Percentiles rank a stretch among this genome's conserved stretches.
These are phyloP conservation scores for Psilocybe azurescens DNA, from an alignment of 768 basidiomycete species.

Conservation along the genomic window DNA sequence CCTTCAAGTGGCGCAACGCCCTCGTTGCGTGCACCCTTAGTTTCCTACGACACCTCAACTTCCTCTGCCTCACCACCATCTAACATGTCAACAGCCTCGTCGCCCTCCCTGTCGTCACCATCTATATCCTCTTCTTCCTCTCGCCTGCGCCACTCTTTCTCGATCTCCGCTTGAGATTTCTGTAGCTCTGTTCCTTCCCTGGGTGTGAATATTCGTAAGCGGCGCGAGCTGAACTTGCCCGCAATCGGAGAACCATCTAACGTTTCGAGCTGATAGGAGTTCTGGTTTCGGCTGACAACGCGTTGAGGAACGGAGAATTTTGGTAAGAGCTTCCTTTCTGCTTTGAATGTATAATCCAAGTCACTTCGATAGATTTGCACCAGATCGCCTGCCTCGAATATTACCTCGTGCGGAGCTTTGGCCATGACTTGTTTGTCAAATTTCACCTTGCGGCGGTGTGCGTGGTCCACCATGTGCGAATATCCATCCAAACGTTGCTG, in stretches of 20 bases:
- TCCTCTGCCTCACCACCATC: too few relatives aligned
- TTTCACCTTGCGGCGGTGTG: slow-evolving; percentile 25
- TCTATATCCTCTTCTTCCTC: too few relatives aligned
- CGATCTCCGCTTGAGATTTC: too few relatives aligned
- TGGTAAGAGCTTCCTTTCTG: slow-evolving; percentile 16
- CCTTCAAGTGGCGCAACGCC: too few relatives aligned
- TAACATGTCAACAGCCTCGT: too few relatives aligned
- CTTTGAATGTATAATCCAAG: slow-evolving; percentile 16
- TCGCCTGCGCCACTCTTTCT: too few relatives aligned
- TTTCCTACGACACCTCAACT: too few relatives aligned
- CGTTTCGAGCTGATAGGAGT: slow-evolving; percentile 20
- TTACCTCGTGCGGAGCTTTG: slow-evolving; percentile 20
- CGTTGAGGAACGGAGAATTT: slow-evolving; percentile 20
- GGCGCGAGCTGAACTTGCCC: slow-evolving; percentile 17
- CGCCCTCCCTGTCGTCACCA: too few relatives aligned
- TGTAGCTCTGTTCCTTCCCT: too few relatives aligned
- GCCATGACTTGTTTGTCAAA: slow-evolving; percentile 31
- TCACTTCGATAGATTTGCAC: slow-evolving; percentile 20
- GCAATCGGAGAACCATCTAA: slow-evolving; percentile 14
- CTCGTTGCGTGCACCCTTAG: too few relatives aligned
- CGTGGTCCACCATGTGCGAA: slow-evolving; percentile 24
- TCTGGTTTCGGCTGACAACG: slow-evolving; percentile 4
- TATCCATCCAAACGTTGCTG: slow-evolving; percentile 37
- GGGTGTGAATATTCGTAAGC: too few relatives aligned
- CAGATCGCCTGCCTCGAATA: slow-evolving; percentile 26